These are phyloP conservation scores for Chytriomyces sp. DNA, from an alignment of 192 early-diverging fungal genomes.

Conservation along the genomic window DNA sequence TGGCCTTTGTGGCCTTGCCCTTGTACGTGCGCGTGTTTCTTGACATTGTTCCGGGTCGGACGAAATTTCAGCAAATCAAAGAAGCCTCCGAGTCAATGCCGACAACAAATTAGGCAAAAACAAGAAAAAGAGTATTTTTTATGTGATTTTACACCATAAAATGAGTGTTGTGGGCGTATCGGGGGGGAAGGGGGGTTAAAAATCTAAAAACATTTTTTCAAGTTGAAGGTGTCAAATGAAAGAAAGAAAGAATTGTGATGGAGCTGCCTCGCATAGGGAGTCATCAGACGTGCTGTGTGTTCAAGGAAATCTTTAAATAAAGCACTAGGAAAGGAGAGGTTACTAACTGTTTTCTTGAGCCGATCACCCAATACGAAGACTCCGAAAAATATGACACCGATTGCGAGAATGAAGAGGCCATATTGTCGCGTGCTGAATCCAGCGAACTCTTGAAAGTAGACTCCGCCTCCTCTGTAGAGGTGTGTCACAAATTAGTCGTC, in stretches of 20 bases:
- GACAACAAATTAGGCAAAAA: too few species aligned
- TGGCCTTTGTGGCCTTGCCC: too few species aligned
- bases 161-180: too few species aligned
- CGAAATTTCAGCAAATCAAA: too few species aligned
- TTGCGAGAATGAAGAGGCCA: conserved; percentile 66
- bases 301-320: background rate
- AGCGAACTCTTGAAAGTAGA: conserved; percentile 79
- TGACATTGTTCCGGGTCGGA: too few species aligned
- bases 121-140: too few species aligned
- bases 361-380: conserved; percentile 68
- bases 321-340: background rate
- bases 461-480: conserved; percentile 62
- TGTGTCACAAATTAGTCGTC: background rate
- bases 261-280: too few species aligned
- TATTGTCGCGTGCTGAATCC: conserved; percentile 66
- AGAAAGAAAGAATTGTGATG: too few species aligned
- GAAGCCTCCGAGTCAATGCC: too few species aligned
- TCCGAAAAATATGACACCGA: conserved; percentile 73
- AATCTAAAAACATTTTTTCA: background rate
- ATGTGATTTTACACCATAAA: too few species aligned
- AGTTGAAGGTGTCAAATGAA: background rate
- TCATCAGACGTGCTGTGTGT: background rate
- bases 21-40: too few species aligned
- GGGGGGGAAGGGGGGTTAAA: too few species aligned
- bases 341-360: conserved; percentile 36